Conservation (phyloP, 2,329 filamentous ascomycete species). For the Neonectria coccinea region DNA sequence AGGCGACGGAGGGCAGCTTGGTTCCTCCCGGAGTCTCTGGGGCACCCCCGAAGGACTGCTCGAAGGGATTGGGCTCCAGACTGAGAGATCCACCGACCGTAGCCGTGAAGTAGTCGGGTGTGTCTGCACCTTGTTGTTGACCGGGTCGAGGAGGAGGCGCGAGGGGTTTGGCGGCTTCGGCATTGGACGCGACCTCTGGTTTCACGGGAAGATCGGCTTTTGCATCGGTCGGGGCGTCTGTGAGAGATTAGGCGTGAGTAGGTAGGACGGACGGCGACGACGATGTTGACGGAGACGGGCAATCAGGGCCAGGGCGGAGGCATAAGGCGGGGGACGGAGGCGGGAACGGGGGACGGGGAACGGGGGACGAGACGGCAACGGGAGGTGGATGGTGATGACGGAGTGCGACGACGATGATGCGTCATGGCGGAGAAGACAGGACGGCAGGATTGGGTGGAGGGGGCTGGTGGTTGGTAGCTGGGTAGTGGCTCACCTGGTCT, state of each 20-base stretch:
- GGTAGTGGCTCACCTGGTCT: constrained; percentile 55
- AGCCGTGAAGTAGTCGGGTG: constrained; percentile 77
- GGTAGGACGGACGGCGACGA: constrained; percentile 27
- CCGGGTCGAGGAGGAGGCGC: constrained; percentile 77
- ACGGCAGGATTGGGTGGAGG: constrained; percentile 20
- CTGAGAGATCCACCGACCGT: constrained; percentile 68
- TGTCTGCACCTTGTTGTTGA: constrained; percentile 63
- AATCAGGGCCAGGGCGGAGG: constrained; percentile 34
- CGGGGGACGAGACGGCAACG: constrained; percentile 27
- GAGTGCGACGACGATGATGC: constrained; percentile 42
- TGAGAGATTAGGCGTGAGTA: constrained; percentile 39
- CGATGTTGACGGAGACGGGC: constrained; percentile 27
- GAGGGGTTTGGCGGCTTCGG: constrained; percentile 72
- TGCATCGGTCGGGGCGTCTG: constrained; percentile 59
- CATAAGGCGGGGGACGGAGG: constrained; percentile 11
- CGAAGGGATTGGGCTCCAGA: constrained; percentile 95
- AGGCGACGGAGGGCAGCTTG: constrained; percentile 88
- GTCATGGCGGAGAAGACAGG: constrained; percentile 39
- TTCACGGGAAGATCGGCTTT: constrained; percentile 62
- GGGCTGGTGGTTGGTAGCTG: constrained; percentile 14
- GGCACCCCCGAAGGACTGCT: constrained; percentile 84
- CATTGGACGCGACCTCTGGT: constrained; percentile 63
- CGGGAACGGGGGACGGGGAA: constrained; percentile 6
- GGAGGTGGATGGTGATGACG: constrained; percentile 35
- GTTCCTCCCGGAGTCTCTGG: constrained; percentile 85